Percentiles rank a stretch among this genome's conserved stretches.
phyloP scores from a whole-genome alignment of 495 filamentous ascomycete genomes.

The Geoglossum glabrum region DNA sequence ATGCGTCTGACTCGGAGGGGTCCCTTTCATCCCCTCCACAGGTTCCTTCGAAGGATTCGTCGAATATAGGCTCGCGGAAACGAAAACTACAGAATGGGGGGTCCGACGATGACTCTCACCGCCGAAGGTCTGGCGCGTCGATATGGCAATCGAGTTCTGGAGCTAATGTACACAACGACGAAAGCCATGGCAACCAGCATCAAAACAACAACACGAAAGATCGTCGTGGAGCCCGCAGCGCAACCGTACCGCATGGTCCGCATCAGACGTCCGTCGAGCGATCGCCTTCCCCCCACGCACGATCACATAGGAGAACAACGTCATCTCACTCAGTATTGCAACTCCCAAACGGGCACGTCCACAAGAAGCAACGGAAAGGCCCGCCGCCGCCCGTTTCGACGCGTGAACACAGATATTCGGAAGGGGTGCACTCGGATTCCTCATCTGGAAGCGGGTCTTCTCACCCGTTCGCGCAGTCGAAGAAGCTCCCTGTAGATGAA shows the following conservation, averaged over 20 bases:
- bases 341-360: constrained; percentile 27
- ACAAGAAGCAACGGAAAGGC: constrained; percentile 31
- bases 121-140: neutral
- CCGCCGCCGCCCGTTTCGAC: constrained; percentile 34
- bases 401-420: constrained; percentile 26
- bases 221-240: constrained; percentile 12
- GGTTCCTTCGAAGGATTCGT: constrained; percentile 3
- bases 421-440: constrained; percentile 52
- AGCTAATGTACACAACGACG: neutral
- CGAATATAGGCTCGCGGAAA: constrained; percentile 5
- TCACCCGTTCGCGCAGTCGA: constrained; percentile 40
- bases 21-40: constrained; percentile 15
- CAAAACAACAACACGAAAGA: constrained; percentile 10
- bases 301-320: constrained; percentile 37
- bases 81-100: constrained; percentile 7
- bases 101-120: constrained; percentile 3
- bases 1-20: constrained; percentile 16
- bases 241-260: constrained; percentile 16
- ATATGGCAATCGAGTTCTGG: neutral
- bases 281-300: constrained; percentile 42
- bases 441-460: constrained; percentile 55
- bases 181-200: neutral
- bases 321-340: constrained; percentile 37
- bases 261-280: constrained; percentile 24
- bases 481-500: constrained; percentile 31